A percentile compares a stretch with the other conserved stretches of the same genome.
phyloP scores from a whole-genome alignment of 2,329 filamentous ascomycete species.

The Aureobasidium musti region DNA sequence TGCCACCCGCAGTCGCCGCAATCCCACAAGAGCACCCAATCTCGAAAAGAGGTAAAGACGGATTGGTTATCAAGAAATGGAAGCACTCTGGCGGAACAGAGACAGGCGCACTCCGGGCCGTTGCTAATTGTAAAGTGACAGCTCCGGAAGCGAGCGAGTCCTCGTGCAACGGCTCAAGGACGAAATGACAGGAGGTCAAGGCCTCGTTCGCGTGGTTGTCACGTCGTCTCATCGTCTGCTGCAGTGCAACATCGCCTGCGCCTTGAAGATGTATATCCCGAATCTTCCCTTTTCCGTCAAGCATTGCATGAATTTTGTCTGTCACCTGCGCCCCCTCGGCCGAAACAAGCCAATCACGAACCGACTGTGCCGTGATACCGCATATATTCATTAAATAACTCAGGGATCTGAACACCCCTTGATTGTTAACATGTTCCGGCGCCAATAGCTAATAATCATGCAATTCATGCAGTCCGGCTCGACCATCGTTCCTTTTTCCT shows the following conservation, averaged over 20 bases:
- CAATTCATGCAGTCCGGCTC: conserved; percentile 15
- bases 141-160: conserved; percentile 26
- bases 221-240: conserved; percentile 28
- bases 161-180: conserved; percentile 17
- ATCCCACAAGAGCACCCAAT: conserved; percentile 14
- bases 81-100: conserved; percentile 7
- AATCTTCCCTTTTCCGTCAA: conserved; percentile 18
- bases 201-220: conserved; percentile 26
- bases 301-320: conserved; percentile 13
- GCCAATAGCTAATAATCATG: conserved; percentile 14
- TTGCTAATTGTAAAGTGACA: conserved; percentile 18
- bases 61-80: conserved; percentile 3
- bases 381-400: conserved; percentile 21
- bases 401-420: background rate
- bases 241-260: conserved; percentile 20
- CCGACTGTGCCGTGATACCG: conserved; percentile 4
- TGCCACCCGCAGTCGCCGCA: conserved; percentile 17
- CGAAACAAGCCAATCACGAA: conserved; percentile 15
- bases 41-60: background rate
- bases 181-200: conserved; percentile 24
- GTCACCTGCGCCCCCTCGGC: conserved; percentile 21
- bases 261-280: conserved; percentile 24
- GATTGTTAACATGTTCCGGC: conserved; percentile 14
- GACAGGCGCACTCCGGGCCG: conserved; percentile 18
- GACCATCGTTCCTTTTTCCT: background rate